A percentile compares a stretch with the other conserved stretches of the same genome.
These are phyloP conservation scores for Trichoderma aggressivum DNA, from an alignment of 2,329 filamentous ascomycete genomes.

Conservation along the genomic window DNA sequence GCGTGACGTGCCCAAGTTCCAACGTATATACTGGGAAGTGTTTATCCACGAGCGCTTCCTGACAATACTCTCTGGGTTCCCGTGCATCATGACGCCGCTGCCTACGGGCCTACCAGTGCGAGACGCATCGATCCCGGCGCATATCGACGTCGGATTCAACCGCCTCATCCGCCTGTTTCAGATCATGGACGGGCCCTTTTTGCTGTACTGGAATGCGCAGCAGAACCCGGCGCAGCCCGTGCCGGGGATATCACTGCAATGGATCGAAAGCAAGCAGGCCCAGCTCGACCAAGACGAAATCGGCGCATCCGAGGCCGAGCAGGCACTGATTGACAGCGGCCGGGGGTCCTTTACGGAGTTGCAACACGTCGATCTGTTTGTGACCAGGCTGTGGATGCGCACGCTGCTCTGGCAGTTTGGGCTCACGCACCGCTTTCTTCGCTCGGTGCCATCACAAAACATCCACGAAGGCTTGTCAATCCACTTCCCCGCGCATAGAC, in stretches of 20 bases:
- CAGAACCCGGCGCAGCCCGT: conserved; percentile 24
- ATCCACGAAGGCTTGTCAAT: conserved; percentile 38
- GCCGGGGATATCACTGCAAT: conserved; percentile 33
- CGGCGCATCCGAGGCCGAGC: conserved; percentile 29
- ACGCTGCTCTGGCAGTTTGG: conserved; percentile 43
- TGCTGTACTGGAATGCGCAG: conserved; percentile 37
- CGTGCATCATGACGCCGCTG: conserved; percentile 35
- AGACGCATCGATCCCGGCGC: conserved; percentile 34
- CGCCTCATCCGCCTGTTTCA: conserved; percentile 37
- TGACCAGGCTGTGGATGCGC: conserved; percentile 41
- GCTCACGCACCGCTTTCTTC: conserved; percentile 38
- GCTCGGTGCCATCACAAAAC: conserved; percentile 31
- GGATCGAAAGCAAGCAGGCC: conserved; percentile 41
- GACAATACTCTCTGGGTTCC: conserved; percentile 48
- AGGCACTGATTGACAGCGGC: conserved; percentile 27
- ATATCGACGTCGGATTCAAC: conserved; percentile 38
- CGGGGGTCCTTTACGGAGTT: conserved; percentile 34
- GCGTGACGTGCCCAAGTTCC: conserved; percentile 22
- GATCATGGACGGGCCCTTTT: conserved; percentile 38
- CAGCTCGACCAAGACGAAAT: conserved; percentile 39
- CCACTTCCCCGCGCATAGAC: conserved; percentile 38
- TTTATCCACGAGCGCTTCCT: conserved; percentile 43
- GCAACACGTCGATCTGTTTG: conserved; percentile 40
- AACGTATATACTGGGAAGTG: conserved; percentile 27
- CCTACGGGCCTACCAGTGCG: conserved; percentile 29